These are phyloP conservation scores for Candida dendrica DNA, from an alignment of 805 yeast genomes.

Conservation along the genomic window DNA sequence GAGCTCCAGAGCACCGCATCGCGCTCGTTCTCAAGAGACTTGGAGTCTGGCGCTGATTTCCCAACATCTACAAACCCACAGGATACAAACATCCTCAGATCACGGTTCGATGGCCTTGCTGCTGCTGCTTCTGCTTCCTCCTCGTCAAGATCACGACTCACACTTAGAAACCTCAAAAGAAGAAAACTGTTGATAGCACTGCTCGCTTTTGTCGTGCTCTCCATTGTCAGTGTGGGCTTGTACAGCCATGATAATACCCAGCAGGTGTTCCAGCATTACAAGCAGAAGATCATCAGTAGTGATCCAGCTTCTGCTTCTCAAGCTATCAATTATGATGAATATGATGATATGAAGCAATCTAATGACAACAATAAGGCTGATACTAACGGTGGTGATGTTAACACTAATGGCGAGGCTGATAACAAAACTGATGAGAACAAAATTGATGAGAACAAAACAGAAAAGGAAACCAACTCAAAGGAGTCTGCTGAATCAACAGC, in stretches of 20 bases:
- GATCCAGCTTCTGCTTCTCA: not conserved
- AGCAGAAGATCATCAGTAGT: not conserved
- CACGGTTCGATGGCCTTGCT: slow-evolving; percentile 10
- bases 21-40: not conserved
- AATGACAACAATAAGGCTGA: not conserved
- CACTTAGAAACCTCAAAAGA: slow-evolving; percentile 2
- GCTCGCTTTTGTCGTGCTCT: slow-evolving; percentile 5
- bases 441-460: not conserved
- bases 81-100: slow-evolving; percentile 6
- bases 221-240: slow-evolving; percentile 12
- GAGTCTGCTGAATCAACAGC: not conserved
- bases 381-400: not conserved
- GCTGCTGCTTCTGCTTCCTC: not conserved
- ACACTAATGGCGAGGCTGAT: not conserved
- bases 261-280: not conserved
- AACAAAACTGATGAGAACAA: not conserved
- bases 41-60: not conserved
- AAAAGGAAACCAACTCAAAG: not conserved
- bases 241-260: slow-evolving; percentile 1
- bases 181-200: slow-evolving; percentile 10
- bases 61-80: slow-evolving; percentile 1
- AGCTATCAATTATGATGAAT: not conserved
- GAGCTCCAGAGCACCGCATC: not conserved
- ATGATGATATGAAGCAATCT: not conserved
- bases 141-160: not conserved